Conservation (phyloP, 116 monocot species). For the Iris pallida region DNA sequence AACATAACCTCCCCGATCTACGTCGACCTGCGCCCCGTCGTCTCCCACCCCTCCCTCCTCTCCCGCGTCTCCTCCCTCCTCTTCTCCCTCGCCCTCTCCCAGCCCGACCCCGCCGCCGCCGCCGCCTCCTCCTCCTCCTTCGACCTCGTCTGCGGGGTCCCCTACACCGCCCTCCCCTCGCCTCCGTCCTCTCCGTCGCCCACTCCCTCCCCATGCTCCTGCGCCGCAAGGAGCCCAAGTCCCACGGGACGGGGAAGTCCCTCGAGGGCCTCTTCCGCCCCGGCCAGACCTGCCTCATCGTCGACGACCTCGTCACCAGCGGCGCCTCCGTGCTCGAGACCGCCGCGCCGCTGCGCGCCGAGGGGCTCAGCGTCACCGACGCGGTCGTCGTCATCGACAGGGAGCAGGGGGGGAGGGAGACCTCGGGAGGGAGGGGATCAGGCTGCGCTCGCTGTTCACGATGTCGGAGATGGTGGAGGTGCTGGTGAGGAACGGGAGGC, state of each 20-base stretch:
- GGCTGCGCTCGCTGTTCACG: constrained; percentile 51
- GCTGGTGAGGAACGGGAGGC: constrained; percentile 47
- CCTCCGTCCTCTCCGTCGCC: constrained; percentile 65
- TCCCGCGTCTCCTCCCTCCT: constrained; percentile 30
- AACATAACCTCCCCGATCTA: constrained; percentile 75
- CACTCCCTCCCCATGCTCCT: constrained; percentile 81
- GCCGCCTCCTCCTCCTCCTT: constrained; percentile 22
- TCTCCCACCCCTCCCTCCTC: constrained; percentile 53
- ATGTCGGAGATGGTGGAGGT: constrained; percentile 57
- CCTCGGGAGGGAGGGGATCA: constrained; percentile 59
- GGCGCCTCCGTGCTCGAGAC: constrained; percentile 96
- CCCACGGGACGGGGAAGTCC: constrained; percentile 61
- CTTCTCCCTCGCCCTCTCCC: constrained; percentile 7
- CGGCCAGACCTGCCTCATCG: constrained; percentile 66
- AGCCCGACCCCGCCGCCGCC: too few relatives aligned
- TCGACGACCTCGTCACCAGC: constrained; percentile 93
- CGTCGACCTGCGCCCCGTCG: constrained; percentile 78
- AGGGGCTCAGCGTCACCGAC: constrained; percentile 58
- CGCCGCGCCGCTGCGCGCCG: constrained; percentile 58
- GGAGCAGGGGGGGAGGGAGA: constrained; percentile 90
- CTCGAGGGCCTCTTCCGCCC: constrained; percentile 62
- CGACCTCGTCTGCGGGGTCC: constrained; percentile 79
- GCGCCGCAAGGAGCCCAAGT: constrained; percentile 90
- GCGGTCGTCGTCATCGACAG: constrained; percentile 86
- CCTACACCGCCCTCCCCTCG: constrained; percentile 92